phyloP scores from a whole-genome alignment of 768 basidiomycete genomes.

The Lactifluus piperatus region DNA sequence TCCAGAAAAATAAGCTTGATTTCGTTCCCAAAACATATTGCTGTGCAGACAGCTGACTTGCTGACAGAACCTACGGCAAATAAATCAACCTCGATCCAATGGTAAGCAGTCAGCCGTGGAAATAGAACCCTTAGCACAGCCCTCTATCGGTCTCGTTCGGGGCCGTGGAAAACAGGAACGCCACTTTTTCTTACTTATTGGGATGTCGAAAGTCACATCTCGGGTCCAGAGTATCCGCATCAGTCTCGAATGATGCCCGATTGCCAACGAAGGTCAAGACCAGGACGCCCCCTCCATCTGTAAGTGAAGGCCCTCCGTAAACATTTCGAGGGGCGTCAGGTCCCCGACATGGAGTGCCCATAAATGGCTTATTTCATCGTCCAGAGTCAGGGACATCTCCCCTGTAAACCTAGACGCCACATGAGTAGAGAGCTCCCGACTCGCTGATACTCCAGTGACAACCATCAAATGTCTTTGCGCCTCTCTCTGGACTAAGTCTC shows the following conservation, averaged over 20 bases:
- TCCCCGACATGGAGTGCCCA: not conserved
- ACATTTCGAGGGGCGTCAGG: slow-evolving; percentile 10
- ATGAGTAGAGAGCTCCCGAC: not conserved
- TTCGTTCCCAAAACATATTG: not conserved
- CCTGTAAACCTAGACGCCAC: not conserved
- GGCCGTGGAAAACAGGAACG: not conserved
- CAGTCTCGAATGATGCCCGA: not conserved
- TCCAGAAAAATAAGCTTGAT: not conserved
- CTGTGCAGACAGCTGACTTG: not conserved
- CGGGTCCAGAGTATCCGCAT: not conserved
- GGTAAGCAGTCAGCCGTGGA: not conserved
- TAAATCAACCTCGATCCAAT: not conserved
- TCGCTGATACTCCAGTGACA: not conserved
- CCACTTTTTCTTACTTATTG: not conserved
- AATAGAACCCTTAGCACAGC: not conserved
- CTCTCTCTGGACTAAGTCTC: not conserved
- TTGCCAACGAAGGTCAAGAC: not conserved
- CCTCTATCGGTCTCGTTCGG: not conserved
- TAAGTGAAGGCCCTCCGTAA: not conserved
- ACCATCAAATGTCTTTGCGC: not conserved
- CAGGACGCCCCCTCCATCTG: not conserved
- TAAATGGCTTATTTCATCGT: not conserved
- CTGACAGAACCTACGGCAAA: not conserved
- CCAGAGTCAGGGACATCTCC: not conserved
- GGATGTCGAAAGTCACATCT: not conserved